Evolutionary conservation across 805 yeast species (phyloP), one percentile per base, ranked within the genome.

Genomic region (Tetrapisispora namnaoensis): DNA sequence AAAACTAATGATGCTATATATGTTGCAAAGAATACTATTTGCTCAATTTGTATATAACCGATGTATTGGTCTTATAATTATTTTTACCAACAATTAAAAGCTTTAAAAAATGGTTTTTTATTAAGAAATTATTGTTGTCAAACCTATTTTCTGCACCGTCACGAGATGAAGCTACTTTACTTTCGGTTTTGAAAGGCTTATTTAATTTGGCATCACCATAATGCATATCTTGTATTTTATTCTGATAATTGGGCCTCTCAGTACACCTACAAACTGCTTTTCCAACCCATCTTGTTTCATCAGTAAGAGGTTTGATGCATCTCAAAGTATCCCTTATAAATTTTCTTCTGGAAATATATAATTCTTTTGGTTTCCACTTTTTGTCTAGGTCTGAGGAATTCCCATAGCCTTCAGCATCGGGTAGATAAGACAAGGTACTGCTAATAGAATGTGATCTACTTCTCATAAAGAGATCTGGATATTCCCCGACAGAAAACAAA

Each of bases 261-360:
- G 54, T 37, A 14, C 62, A 58, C 3, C 70, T 70, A 32, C 73
- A 70, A 20, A 76, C 54, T 30, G 68, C 58, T 55, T 70, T 76
- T 41, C 78, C 76, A 21, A 73, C 62, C 84, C 85, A 80, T 9
- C 70, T 54, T 40, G 78, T 80, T 42, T 75, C 78, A 51, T 69
- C 69, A 1, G 73, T 67, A 47, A 80, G 66, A 3, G 82, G 76
- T 54, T 71, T 76, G 24, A 80, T 76, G 53, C 86, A 80, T 44
- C 83, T 71, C 34, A 79, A 59, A 17, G 81, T 73, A 58, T 79
- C 79, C 42, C 75, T 70, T 40, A 75, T 67, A 51, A 67, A 69
- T 51, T 74, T 76, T 30, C 72, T 64, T 44, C 68, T 61, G 2
- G 72, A 55, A 24, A 61, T 55, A 20, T 56, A 49, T 50, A 70